Evolutionary conservation across 2,329 filamentous ascomycete species (phyloP).

Genomic region (Fusarium sp.): DNA sequence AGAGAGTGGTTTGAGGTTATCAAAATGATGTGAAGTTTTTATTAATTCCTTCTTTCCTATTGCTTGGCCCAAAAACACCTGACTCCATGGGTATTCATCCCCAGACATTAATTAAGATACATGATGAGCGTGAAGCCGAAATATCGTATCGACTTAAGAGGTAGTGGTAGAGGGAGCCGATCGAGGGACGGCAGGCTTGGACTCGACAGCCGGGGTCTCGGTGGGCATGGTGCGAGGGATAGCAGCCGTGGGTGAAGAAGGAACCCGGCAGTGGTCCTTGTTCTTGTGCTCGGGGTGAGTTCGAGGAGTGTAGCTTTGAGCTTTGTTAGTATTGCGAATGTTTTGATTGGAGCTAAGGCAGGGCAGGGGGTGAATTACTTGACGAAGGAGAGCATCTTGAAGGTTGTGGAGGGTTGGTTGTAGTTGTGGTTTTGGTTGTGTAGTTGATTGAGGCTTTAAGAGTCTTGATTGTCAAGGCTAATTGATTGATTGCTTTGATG

Average conservation of each 20-base stretch:
- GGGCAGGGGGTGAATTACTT: constrained; percentile 14
- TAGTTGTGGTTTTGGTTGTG: not conserved
- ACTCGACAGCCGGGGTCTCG: constrained; percentile 12
- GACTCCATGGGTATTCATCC: constrained; percentile 19
- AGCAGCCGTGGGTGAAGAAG: constrained; percentile 21
- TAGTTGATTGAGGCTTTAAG: not conserved
- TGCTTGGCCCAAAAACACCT: constrained; percentile 18
- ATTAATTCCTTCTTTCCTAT: not conserved
- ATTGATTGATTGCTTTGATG: constrained; percentile 9
- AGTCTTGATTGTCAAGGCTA: not conserved
- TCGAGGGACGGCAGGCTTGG: constrained; percentile 23
- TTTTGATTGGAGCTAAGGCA: not conserved
- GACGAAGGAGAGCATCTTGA: constrained; percentile 37
- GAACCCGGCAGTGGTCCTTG: constrained; percentile 35
- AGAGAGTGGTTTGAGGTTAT: not conserved
- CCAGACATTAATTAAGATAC: not conserved
- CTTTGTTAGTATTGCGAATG: not conserved
- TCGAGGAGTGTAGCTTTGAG: constrained; percentile 33
- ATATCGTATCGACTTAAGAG: not conserved
- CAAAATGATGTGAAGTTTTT: not conserved
- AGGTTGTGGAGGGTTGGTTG: not conserved
- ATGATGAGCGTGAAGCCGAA: not conserved
- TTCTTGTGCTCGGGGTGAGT: constrained; percentile 37
- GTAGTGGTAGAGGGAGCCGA: constrained; percentile 16
- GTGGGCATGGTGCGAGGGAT: constrained; percentile 17